These are phyloP conservation scores for Alloteropsis angusta DNA, from an alignment of 202 grass and related monocot genomes.

Conservation along the genomic window DNA sequence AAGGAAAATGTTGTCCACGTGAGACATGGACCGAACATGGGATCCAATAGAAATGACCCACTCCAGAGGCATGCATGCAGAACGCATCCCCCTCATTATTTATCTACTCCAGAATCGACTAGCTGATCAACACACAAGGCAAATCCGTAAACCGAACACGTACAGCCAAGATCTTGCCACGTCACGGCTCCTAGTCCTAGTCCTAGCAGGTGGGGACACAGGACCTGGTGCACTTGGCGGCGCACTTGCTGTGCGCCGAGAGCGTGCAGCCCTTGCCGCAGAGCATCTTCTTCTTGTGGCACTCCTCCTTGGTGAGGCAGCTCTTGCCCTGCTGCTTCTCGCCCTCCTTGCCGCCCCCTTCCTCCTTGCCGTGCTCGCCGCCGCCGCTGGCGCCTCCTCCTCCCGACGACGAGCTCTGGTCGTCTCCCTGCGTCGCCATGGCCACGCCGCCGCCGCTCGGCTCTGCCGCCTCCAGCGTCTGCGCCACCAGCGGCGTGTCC, in stretches of 20 bases:
- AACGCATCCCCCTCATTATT: too few relatives aligned
- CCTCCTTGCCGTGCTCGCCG: constrained; percentile 22
- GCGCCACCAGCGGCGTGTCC: neutral
- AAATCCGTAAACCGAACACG: too few relatives aligned
- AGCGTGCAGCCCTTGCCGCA: constrained; percentile 54
- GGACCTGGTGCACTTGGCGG: constrained; percentile 57
- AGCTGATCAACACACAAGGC: too few relatives aligned
- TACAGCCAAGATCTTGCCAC: neutral
- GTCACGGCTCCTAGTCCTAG: neutral
- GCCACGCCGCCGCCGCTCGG: neutral
- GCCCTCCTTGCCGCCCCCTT: constrained; percentile 22
- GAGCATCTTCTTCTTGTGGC: constrained; percentile 52
- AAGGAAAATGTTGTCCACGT: too few relatives aligned
- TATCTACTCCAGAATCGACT: too few relatives aligned
- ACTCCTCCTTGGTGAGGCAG: constrained; percentile 48
- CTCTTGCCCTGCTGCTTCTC: constrained; percentile 35
- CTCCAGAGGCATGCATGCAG: too few relatives aligned
- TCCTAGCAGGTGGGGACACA: constrained; percentile 48
- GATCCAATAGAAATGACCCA: too few relatives aligned
- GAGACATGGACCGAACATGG: too few relatives aligned
- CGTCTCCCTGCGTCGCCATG: constrained; percentile 20
- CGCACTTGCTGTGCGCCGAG: constrained; percentile 44
- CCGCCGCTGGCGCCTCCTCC: neutral
- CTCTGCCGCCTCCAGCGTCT: neutral
- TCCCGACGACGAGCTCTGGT: constrained; percentile 20